These are phyloP conservation scores for Geotrichum reessii DNA, from an alignment of 1,139 yeast genomes.

Conservation along the genomic window DNA sequence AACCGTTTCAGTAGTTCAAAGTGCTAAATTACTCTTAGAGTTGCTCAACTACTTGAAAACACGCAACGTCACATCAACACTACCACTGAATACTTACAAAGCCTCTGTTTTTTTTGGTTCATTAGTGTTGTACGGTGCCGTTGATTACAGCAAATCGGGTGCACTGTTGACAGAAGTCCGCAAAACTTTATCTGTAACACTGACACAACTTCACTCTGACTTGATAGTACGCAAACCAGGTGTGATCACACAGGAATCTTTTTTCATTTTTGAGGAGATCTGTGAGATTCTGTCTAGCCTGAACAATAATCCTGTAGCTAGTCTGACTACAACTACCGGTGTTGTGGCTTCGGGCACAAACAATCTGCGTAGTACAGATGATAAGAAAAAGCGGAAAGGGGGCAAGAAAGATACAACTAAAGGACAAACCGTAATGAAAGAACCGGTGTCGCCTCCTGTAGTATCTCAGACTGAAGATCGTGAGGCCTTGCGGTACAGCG, in stretches of 20 bases:
- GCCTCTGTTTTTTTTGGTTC: slow-evolving; percentile 63
- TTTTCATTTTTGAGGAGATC: slow-evolving; percentile 24
- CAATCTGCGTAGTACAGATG: neutral
- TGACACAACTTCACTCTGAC: slow-evolving; percentile 26
- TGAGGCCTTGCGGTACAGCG: slow-evolving; percentile 2
- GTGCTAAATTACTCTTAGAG: slow-evolving; percentile 60
- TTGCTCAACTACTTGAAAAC: slow-evolving; percentile 49
- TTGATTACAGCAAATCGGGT: slow-evolving; percentile 81
- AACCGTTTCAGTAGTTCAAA: slow-evolving; percentile 66
- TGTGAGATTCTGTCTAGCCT: slow-evolving; percentile 24
- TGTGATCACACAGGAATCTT: slow-evolving; percentile 21
- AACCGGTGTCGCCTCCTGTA: neutral
- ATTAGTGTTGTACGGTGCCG: slow-evolving; percentile 68
- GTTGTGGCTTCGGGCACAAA: neutral
- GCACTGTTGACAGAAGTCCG: slow-evolving; percentile 68
- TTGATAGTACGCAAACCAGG: slow-evolving; percentile 28
- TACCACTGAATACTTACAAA: slow-evolving; percentile 65
- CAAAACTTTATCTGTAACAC: slow-evolving; percentile 29
- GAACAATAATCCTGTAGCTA: neutral
- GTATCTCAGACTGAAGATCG: neutral
- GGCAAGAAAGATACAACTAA: neutral
- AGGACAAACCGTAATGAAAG: neutral
- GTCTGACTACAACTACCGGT: neutral
- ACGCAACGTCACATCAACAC: slow-evolving; percentile 43
- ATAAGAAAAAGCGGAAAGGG: neutral